phyloP scores from a whole-genome alignment of 352 stramenopile genomes.

The Pythium scleroteichum region DNA sequence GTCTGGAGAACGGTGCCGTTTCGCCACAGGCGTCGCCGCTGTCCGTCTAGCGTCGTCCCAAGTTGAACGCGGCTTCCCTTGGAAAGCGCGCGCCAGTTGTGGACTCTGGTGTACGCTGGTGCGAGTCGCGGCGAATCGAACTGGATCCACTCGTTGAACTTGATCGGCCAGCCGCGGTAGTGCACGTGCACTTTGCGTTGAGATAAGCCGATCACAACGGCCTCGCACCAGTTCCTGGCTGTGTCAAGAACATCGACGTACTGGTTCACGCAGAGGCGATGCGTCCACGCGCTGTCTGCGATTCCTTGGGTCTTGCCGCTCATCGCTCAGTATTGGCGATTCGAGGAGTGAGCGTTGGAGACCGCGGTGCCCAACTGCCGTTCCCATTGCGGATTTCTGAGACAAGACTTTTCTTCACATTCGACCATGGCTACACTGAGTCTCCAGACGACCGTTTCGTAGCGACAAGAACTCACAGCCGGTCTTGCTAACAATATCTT shows the following conservation, averaged over 20 bases:
- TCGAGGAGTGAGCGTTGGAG: not conserved
- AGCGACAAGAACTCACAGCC: not conserved
- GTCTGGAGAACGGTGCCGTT: conserved; percentile 37
- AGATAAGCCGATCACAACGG: conserved; percentile 39
- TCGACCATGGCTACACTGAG: not conserved
- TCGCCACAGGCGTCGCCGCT: conserved; percentile 52
- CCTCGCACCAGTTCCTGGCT: conserved; percentile 70
- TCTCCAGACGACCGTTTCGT: no score
- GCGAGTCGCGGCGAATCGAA: conserved; percentile 89
- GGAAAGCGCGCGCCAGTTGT: conserved; percentile 65
- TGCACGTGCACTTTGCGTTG: conserved; percentile 85
- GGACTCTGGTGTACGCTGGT: conserved; percentile 84
- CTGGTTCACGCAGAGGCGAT: conserved; percentile 43
- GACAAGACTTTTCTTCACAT: not conserved
- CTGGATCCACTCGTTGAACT: conserved; percentile 97
- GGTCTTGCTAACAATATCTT: not conserved
- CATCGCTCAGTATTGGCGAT: not conserved
- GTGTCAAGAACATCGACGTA: conserved; percentile 70
- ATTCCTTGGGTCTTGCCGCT: not conserved
- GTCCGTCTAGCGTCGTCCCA: conserved; percentile 31
- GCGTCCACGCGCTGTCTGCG: conserved; percentile 39
- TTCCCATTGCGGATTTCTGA: not conserved
- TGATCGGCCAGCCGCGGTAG: conserved; percentile 95
- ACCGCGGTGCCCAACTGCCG: not conserved
- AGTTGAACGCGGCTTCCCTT: conserved; percentile 54